Evolutionary conservation across 306 rosid genomes (phyloP), one percentile per base, ranked within the genome.

Genomic region (Quercus gilva): DNA sequence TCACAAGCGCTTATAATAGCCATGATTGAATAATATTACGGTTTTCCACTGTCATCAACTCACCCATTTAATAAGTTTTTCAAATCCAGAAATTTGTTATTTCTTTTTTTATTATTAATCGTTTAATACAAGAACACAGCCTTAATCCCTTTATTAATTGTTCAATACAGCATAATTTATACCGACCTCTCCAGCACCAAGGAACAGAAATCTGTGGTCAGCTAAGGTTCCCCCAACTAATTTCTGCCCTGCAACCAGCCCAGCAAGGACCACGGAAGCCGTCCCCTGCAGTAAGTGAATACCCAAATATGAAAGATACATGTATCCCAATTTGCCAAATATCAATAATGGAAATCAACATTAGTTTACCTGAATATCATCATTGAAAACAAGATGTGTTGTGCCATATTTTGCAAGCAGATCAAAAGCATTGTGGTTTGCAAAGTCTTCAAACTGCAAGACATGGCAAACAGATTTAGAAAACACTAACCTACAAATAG

Each of bases 401-500:
- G 97, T 73, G 23, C 94, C 87, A 74, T 91, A 96, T 80, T 81
- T 90, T 58, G 93, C 90, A 45, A 93, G 98, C 74, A 96, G 94
- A 86, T 89, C 96, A 67, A 96, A 96, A 72, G 99, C 99, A 89
- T 96, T 96, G 94, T 96, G 97, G 86, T 96, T 96, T 31, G 99
- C 99, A 6, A 96, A 96, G 86, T 96, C 99, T 90, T 96, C 99
- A 87, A 93, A 96, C 98, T 95, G 82, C 82, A 82, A 83, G 55
- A 79, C 49, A 71, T 6, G 43, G 69, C 33, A 45, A 84, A 79
- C 49, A 74, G 14, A 75, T 28, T 78, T 55, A 85, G 86, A n/a
- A 71, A 74, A 69, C 19, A 29, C 11, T 70, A 86, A 68, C 33
- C 9, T 19, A 63, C 19, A 74, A 74, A 73, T 64, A 53, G 76